phyloP scores from a whole-genome alignment of 164 flowering plant species.

The Berberis thunbergii region DNA sequence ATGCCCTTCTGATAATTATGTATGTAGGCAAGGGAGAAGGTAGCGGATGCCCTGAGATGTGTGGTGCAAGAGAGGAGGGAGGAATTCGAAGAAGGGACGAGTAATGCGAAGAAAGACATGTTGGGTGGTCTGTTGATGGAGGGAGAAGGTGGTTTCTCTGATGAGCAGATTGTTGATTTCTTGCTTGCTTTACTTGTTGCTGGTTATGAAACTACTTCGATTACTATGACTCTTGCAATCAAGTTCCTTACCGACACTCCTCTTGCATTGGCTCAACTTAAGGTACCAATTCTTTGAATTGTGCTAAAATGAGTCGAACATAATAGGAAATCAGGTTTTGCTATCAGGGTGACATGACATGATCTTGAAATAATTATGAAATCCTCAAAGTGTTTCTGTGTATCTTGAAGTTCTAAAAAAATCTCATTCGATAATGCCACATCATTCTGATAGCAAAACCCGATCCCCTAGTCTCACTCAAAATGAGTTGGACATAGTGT shows the following conservation, averaged over 20 bases:
- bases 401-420: too few species aligned
- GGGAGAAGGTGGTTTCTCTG: slow-evolving; percentile 52
- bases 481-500: too few species aligned
- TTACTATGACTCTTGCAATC: slow-evolving; percentile 89
- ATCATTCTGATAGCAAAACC: too few species aligned
- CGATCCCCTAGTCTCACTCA: too few species aligned
- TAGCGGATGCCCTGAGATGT: slow-evolving; percentile 61
- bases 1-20: neutral
- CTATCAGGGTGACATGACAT: too few species aligned
- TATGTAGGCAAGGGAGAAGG: slow-evolving; percentile 67
- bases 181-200: slow-evolving; percentile 81
- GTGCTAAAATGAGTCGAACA: neutral
- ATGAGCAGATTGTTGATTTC: slow-evolving; percentile 84
- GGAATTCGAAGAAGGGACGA: slow-evolving; percentile 10
- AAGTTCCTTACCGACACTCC: slow-evolving; percentile 90
- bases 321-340: too few species aligned
- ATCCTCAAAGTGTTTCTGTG: too few species aligned
- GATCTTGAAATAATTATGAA: too few species aligned
- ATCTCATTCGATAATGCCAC: too few species aligned
- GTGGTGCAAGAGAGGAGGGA: slow-evolving; percentile 51
- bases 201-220: slow-evolving; percentile 94
- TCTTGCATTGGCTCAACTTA: slow-evolving; percentile 64
- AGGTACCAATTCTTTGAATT: slow-evolving; percentile 27
- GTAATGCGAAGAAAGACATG: slow-evolving; percentile 67
- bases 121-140: slow-evolving; percentile 49